phyloP scores from a whole-genome alignment of 139 green algal species.

The Volvox reticuliferus region DNA sequence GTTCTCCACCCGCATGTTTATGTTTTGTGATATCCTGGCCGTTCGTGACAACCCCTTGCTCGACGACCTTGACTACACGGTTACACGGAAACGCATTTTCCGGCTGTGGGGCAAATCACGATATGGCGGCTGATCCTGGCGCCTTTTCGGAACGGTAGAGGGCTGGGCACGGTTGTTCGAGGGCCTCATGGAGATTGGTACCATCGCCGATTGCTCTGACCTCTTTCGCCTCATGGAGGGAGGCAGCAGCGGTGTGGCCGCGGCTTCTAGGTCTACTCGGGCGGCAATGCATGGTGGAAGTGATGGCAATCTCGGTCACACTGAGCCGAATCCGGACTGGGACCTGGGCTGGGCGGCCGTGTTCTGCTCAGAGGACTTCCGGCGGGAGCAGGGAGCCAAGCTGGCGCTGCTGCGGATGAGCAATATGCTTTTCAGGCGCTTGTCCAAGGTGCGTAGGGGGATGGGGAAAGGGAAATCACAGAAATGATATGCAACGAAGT shows the following conservation, averaged over 20 bases:
- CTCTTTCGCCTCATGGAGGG: constrained; percentile 56
- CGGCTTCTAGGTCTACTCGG: too few species aligned
- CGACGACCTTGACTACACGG: too few species aligned
- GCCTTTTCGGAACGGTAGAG: not conserved
- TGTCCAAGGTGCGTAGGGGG: constrained; percentile 50
- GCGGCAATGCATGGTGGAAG: not conserved
- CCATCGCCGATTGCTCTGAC: constrained; percentile 52
- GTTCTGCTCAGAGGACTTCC: constrained; percentile 37
- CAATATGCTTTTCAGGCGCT: constrained; percentile 53
- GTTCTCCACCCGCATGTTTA: too few species aligned
- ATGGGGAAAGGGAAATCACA: too few species aligned
- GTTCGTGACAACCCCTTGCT: too few species aligned
- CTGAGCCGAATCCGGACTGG: not conserved
- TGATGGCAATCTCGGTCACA: not conserved
- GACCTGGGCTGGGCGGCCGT: constrained; percentile 10
- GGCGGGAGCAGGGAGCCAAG: constrained; percentile 39
- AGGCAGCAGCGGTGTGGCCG: not conserved
- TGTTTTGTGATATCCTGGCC: too few species aligned
- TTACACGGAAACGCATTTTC: too few species aligned
- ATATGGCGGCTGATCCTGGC: too few species aligned
- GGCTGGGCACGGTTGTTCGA: constrained; percentile 48
- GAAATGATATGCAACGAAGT: too few species aligned
- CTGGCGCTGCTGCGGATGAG: constrained; percentile 59
- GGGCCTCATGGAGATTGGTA: constrained; percentile 59
- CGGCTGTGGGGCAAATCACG: too few species aligned